Conservation (phyloP, 2,329 filamentous ascomycete species). For the Cordyceps cateniannulata region DNA sequence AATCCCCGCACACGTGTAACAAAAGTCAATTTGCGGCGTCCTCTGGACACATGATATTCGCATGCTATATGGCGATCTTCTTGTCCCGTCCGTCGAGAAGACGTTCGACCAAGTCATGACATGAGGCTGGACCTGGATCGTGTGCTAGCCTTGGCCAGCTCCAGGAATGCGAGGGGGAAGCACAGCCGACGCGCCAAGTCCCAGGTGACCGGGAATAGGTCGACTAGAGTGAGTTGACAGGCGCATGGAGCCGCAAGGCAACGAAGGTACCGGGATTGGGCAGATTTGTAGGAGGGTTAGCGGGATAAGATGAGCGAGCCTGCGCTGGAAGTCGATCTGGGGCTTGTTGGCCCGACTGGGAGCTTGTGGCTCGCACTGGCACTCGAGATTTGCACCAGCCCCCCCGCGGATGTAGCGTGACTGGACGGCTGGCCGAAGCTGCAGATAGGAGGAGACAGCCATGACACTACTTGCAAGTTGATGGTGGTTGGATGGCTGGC, state of each 20-base stretch:
- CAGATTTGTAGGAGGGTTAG: neutral
- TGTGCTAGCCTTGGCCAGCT: neutral
- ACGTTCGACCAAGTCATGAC: neutral
- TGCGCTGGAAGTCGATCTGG: slow-evolving; percentile 4
- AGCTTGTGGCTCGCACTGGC: neutral
- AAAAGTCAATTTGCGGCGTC: neutral
- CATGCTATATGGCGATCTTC: neutral
- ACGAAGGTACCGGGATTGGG: neutral
- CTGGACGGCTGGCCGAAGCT: neutral
- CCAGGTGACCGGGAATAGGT: neutral
- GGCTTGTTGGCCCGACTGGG: neutral
- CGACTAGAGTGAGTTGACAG: neutral
- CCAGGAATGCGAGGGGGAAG: neutral
- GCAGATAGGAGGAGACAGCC: neutral
- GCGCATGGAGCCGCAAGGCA: neutral
- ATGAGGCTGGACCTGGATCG: neutral
- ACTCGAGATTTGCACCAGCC: slow-evolving; percentile 1
- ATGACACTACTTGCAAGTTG: neutral
- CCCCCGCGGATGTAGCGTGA: slow-evolving; percentile 5
- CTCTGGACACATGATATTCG: neutral
- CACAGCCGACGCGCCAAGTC: neutral
- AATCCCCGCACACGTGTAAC: neutral
- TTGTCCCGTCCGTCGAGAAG: neutral
- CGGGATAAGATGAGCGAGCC: neutral
- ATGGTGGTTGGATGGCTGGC: neutral